Evolutionary conservation across 129 eudicot species (phyloP).

Genomic region (Arctium minus): DNA sequence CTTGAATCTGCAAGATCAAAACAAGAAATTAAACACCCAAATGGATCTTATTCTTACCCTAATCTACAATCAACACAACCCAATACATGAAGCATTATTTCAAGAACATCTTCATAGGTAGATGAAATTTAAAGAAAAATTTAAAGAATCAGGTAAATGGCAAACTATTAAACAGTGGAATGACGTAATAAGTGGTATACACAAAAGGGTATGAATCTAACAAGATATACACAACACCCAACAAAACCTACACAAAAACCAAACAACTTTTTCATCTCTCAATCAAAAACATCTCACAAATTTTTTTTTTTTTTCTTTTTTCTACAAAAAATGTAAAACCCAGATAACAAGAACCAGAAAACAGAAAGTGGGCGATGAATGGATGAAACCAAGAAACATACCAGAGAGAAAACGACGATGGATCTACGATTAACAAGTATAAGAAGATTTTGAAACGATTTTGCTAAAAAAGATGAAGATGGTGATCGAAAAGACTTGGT

Average conservation of each 20-base stretch:
- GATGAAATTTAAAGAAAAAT: neutral
- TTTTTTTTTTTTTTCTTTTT: neutral
- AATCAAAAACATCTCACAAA: neutral
- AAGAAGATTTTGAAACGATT: conserved; percentile 7
- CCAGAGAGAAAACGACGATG: conserved; percentile 7
- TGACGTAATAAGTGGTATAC: neutral
- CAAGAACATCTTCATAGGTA: conserved; percentile 11
- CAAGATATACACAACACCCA: neutral
- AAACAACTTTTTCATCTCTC: neutral
- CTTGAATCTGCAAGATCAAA: conserved; percentile 22
- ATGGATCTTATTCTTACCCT: conserved; percentile 16
- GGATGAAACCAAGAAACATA: conserved; percentile 11
- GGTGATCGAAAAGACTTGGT: neutral
- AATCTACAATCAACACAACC: conserved; percentile 18
- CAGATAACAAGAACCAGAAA: conserved; percentile 8
- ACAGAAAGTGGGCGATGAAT: neutral
- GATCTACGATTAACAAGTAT: conserved; percentile 12
- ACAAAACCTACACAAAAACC: conserved; percentile 3
- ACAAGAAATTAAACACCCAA: neutral
- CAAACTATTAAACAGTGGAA: conserved; percentile 2
- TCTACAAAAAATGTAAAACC: conserved; percentile 5
- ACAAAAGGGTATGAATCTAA: conserved; percentile 3
- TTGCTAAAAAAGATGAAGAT: neutral
- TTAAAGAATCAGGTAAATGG: conserved; percentile 1
- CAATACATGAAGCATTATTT: conserved; percentile 6